Conservation (phyloP, 495 filamentous ascomycete species). For the Bryoglossum gracile region DNA sequence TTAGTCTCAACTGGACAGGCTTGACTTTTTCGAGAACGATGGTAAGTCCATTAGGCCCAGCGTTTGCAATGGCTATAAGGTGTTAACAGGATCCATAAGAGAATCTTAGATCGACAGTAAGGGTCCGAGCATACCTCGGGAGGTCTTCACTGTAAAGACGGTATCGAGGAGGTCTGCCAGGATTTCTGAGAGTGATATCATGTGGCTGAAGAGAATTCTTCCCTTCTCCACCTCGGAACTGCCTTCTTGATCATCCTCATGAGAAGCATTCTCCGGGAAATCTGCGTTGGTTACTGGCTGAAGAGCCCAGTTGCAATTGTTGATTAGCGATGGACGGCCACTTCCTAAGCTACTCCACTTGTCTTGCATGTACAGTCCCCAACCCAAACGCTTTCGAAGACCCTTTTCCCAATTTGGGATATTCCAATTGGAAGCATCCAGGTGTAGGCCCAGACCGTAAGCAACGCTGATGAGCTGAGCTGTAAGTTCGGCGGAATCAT, state of each 20-base stretch:
- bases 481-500: conserved; percentile 77
- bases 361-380: conserved; percentile 87
- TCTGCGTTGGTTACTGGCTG: conserved; percentile 58
- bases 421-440: conserved; percentile 77
- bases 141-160: conserved; percentile 67
- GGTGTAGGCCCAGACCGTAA: conserved; percentile 77
- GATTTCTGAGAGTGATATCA: conserved; percentile 67
- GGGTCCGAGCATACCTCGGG: conserved; percentile 28
- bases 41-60: conserved; percentile 42
- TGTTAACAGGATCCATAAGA: no score
- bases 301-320: conserved; percentile 74
- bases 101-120: no score
- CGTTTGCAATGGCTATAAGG: conserved; percentile 30
- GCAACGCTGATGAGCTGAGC: conserved; percentile 74
- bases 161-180: conserved; percentile 70
- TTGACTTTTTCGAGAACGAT: conserved; percentile 67
- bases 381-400: conserved; percentile 73
- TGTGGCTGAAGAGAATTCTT: conserved; percentile 58
- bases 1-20: conserved; percentile 72
- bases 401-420: conserved; percentile 83
- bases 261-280: conserved; percentile 57
- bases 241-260: conserved; percentile 50
- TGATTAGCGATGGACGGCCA: conserved; percentile 76
- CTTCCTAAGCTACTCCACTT: conserved; percentile 86
- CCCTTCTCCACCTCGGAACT: conserved; percentile 61